phyloP scores from a whole-genome alignment of 2,329 filamentous ascomycete species.

The Phyllosticta citribraziliensis region DNA sequence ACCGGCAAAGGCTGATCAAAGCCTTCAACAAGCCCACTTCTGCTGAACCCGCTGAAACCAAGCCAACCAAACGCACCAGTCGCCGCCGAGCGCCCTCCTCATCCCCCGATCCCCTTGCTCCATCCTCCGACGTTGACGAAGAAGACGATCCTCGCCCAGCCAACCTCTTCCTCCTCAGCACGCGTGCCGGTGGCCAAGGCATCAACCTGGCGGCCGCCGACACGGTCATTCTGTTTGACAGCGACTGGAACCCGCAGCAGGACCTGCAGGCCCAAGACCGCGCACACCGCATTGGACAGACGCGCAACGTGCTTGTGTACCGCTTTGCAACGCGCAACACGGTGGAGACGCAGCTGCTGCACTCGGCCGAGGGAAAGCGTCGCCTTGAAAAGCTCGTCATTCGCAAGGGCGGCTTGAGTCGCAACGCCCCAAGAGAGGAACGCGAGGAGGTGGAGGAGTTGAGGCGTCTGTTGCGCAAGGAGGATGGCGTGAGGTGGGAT shows the following conservation, averaged over 20 bases:
- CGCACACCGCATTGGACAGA: conserved; percentile 90
- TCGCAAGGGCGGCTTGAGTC: conserved; percentile 61
- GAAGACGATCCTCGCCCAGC: conserved; percentile 42
- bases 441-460: conserved; percentile 39
- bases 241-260: conserved; percentile 91
- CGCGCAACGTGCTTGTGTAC: conserved; percentile 82
- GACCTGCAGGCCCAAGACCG: conserved; percentile 95
- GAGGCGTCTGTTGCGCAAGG: conserved; percentile 38
- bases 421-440: conserved; percentile 40
- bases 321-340: conserved; percentile 88
- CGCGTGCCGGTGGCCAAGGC: conserved; percentile 83
- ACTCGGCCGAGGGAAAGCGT: conserved; percentile 84
- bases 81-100: background rate
- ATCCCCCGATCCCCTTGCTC: background rate
- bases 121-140: background rate
- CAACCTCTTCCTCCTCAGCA: conserved; percentile 80
- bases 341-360: conserved; percentile 77
- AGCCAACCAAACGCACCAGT: background rate
- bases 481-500: conserved; percentile 61
- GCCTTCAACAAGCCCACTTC: conserved; percentile 36
- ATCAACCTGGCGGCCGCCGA: conserved; percentile 91
- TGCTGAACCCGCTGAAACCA: conserved; percentile 9
- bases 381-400: conserved; percentile 91
- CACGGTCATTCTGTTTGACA: conserved; percentile 86
- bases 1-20: conserved; percentile 40